Evolutionary conservation across 352 stramenopile species (phyloP), one percentile per base, ranked within the genome.

Genomic region (Phytopythium helicoides): DNA sequence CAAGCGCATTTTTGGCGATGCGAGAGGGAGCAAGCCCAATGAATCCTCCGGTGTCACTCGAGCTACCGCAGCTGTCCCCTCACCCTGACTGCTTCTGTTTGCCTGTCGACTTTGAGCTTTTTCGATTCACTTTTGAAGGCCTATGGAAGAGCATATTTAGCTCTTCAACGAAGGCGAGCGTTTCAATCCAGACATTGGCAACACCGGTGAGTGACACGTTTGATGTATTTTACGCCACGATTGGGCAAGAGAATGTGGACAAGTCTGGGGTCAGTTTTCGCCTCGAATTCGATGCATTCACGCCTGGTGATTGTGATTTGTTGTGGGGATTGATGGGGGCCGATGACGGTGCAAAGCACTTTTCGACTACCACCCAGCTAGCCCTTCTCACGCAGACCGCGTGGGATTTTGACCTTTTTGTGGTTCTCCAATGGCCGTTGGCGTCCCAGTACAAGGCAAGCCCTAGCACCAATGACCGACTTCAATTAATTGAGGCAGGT

Each of bases 61-160:
- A 88, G 42, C 64, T 93, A 15, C 83, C 83, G 21, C 81, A 94
- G 47, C 52, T 94, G 9, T 90, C 80, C 26, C 83, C 83, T 8
- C 79, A 90, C 34, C 81, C 81, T 15, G 76, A 94, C 22, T 94
- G 83, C 26, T 93, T 93, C 48, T 93, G 83, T 31, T 64, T 93
- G 15, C 81, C 83, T 11, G 73, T 91, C 0, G 83, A 93, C 55
- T 88, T 93, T 26, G 74, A 85, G 42, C 71, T 91, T 26, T 60
- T 93, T 11, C 41, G 69, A 23, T 16, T 71, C 3, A 79, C 84
- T 25, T 64, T 88, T 28, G 18, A 69, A 10, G 42, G 63, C 22
- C 54, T 80, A 7, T 44, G 48, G 11, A 18, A 16, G 21, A 58
- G 8, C 15, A 23, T 6, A 31, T 0, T 34, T 26, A 47, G 21